Evolutionary conservation across 2,329 filamentous ascomycete species (phyloP), one percentile per base, ranked within the genome.

Genomic region (Colletotrichum sp.): DNA sequence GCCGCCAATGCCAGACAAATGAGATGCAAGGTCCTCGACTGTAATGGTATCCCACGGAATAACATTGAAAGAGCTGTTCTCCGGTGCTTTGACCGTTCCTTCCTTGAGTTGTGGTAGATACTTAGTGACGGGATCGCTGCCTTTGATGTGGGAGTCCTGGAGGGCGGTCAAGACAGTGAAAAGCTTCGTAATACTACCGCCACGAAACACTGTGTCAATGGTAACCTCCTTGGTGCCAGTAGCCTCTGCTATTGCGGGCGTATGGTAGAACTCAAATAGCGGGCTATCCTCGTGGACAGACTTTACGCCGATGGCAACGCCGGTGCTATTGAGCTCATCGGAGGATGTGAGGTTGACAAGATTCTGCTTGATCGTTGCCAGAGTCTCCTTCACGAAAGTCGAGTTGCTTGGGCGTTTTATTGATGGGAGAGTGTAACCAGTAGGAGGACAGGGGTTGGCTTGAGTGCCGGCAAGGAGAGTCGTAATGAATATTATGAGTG

Each of bases 181-280:
- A 21, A 87, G 72, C 74, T 88, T 88, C 2, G 85, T 86, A 32
- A 86, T 69, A 64, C 86, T 88, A 1, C 83, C 86, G 18, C 87
- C 80, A 12, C 87, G 84, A 77, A 86, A 88, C 4, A 88, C 82
- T 0, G 84, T 87, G 72, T 88, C 80, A 9, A 82, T 81, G 36
- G 85, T 82, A 5, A 88, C 81, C 3, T 79, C 79, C 10, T 64
- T 68, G 3, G 74, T 68, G 57, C 80, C 77, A 16, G 57, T 57
- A 5, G 74, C 63, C 13, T 70, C 64, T 9, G 76, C 72, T 1
- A 78, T 79, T 0, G 82, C 78, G 0, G 86, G 86, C 0, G 87
- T 88, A 75, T 85, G 82, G 78, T 87, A 83, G 65, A 85, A 82
- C 34, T 86, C 83, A 63, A 88, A 80, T 13, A 88, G 77, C 2